A percentile compares a stretch with the other conserved stretches of the same genome.
These are phyloP conservation scores for Pseudoneurospora amorphoporcata DNA, from an alignment of 495 filamentous ascomycete genomes.

Conservation along the genomic window DNA sequence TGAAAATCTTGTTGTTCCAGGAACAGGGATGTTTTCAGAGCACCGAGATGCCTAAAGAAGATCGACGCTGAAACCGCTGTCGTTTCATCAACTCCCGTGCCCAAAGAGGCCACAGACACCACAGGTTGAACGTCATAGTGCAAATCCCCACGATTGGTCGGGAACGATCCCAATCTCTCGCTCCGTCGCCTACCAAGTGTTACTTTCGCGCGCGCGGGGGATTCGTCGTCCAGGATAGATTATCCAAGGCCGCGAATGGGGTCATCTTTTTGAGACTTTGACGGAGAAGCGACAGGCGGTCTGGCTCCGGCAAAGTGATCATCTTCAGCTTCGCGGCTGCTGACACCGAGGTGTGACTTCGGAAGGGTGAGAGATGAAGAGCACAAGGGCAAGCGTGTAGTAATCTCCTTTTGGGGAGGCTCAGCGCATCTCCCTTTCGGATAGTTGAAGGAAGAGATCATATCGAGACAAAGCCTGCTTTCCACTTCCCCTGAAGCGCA, in stretches of 20 bases:
- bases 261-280: neutral
- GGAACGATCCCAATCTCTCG: neutral
- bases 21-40: neutral
- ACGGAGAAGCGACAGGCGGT: neutral
- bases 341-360: neutral
- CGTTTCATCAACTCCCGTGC: constrained; percentile 16
- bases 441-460: neutral
- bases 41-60: neutral
- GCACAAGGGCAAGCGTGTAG: neutral
- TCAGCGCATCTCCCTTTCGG: neutral
- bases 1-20: neutral
- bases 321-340: neutral
- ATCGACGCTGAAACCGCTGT: constrained; percentile 14
- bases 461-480: neutral
- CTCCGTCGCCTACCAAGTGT: neutral
- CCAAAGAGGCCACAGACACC: neutral
- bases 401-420: neutral
- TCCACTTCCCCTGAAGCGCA: neutral
- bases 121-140: neutral
- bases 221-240: neutral
- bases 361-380: neutral
- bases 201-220: neutral
- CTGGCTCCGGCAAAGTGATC: neutral
- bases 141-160: neutral
- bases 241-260: neutral